Conservation (phyloP, 139 green algal genomes). For the Astrephomene gubernaculifera region DNA sequence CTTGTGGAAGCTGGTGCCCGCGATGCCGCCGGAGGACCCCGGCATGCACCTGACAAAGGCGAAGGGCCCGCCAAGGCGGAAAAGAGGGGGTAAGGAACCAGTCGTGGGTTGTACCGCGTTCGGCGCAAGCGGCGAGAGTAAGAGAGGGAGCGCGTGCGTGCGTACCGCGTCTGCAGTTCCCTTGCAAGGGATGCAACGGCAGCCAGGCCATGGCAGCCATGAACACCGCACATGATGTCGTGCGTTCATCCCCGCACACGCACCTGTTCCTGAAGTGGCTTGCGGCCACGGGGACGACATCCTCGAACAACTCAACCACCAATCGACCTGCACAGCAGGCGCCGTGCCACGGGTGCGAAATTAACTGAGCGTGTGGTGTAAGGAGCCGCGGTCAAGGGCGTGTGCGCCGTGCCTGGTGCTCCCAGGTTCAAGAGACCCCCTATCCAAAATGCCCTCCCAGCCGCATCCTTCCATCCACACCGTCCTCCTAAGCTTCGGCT, state of each 20-base stretch:
- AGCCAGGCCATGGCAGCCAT: too few relatives aligned
- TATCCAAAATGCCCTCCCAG: too few relatives aligned
- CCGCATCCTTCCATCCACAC: too few relatives aligned
- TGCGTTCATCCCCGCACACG: too few relatives aligned
- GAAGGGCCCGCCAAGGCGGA: not conserved
- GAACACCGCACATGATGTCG: too few relatives aligned
- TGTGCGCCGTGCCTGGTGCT: not conserved
- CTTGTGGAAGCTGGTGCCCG: slow-evolving; percentile 65
- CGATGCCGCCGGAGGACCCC: slow-evolving; percentile 61
- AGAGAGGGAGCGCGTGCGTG: too few relatives aligned
- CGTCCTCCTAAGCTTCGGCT: not conserved
- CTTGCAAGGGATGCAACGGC: too few relatives aligned
- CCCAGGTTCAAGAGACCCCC: not conserved
- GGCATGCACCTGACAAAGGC: slow-evolving; percentile 58
- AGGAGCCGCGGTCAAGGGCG: not conserved
- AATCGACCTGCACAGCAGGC: slow-evolving; percentile 78
- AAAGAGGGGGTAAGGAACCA: not conserved
- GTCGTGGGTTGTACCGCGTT: too few relatives aligned
- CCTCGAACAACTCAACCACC: slow-evolving; percentile 82
- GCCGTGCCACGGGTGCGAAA: not conserved
- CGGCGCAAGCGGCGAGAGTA: too few relatives aligned
- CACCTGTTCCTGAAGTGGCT: slow-evolving; percentile 72
- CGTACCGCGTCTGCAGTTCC: too few relatives aligned
- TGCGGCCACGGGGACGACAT: slow-evolving; percentile 65
- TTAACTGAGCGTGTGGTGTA: not conserved